Evolutionary conservation across 169 alveolate genomes (phyloP), one percentile per base, ranked within the genome.

Genomic region (Plasmodium inui): DNA sequence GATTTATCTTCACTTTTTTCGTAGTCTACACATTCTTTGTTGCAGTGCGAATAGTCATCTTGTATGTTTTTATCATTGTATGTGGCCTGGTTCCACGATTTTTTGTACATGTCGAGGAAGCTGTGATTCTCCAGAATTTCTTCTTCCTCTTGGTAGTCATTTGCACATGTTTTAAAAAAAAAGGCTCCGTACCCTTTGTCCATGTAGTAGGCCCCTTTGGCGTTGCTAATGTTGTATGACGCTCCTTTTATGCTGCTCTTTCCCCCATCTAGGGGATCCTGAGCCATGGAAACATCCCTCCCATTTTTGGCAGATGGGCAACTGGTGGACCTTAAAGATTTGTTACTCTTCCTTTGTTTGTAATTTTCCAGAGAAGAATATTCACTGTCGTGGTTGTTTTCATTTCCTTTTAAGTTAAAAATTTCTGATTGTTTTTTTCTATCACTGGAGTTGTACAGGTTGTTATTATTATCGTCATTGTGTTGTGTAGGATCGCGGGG

Each of bases 401-500:
- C 67, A 50, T 50, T 78, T 32, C 8, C 37, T 74, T 37, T 73
- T 41, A 86, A 76, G 30, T 74, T 74, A 86, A 19, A 86, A 34
- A 74, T 86, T 86, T 86, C 93, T 4, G 88, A 86, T n/a, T 74
- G 22, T 32, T 86, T 85, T 30, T 76, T 85, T 30, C 30, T 67
- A 74, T 85, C 93, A 85, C 10, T 78, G 37, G 50, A n/a, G 19
- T 19, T 55, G 73, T 57, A 30, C 41, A n/a, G 22, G 53, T 19
- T 55, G 28, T 53, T 32, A 82, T 28, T 41, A 28, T 32, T 32
- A 82, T 17, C 41, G 12, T 34, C 76, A 19, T 39, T 80, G 28
- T 80, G 44, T 28, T 80, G 72, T 80, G 12, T 12, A 19, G 3
- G n/a, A 22, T n/a, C 37, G 46, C 28, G 19, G 46, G 50, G 19